Percentiles rank a stretch among this genome's conserved stretches.
Conservation (phyloP, 1,284 basidiomycete species). For the Phellopilus nigrolimitatus region DNA sequence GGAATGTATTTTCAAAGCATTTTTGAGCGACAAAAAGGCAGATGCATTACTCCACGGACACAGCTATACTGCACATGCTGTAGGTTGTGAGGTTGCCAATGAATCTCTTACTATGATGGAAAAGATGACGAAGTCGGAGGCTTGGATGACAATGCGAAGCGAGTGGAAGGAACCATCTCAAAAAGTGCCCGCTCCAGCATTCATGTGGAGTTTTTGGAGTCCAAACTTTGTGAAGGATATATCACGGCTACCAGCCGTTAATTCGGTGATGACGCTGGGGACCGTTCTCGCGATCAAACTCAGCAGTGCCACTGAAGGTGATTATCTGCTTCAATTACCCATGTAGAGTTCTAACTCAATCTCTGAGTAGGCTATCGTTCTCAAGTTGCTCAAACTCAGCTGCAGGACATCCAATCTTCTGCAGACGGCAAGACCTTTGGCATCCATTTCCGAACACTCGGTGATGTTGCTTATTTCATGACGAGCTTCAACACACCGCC, state of each 20-base stretch:
- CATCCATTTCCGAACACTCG: constrained; percentile 86
- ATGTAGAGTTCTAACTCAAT: constrained; percentile 14
- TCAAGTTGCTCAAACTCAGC: constrained; percentile 57
- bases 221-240: constrained; percentile 63
- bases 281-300: constrained; percentile 84
- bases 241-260: constrained; percentile 55
- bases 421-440: constrained; percentile 60
- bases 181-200: constrained; percentile 12
- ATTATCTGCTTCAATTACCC: constrained; percentile 24
- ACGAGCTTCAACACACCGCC: constrained; percentile 76
- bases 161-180: constrained; percentile 43
- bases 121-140: constrained; percentile 39
- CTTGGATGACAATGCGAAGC: constrained; percentile 51
- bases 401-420: constrained; percentile 43
- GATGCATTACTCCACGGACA: constrained; percentile 93
- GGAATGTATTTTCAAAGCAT: constrained; percentile 75
- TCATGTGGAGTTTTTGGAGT: constrained; percentile 89
- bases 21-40: constrained; percentile 71
- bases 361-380: constrained; percentile 66
- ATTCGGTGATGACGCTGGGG: constrained; percentile 83
- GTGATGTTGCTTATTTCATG: constrained; percentile 94
- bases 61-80: constrained; percentile 88
- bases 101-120: constrained; percentile 71
- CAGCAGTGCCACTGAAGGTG: constrained; percentile 54
- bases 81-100: constrained; percentile 90